Evolutionary conservation across 305 asterid species (phyloP), one percentile per base, ranked within the genome.

Genomic region (Coffea humblotiana): DNA sequence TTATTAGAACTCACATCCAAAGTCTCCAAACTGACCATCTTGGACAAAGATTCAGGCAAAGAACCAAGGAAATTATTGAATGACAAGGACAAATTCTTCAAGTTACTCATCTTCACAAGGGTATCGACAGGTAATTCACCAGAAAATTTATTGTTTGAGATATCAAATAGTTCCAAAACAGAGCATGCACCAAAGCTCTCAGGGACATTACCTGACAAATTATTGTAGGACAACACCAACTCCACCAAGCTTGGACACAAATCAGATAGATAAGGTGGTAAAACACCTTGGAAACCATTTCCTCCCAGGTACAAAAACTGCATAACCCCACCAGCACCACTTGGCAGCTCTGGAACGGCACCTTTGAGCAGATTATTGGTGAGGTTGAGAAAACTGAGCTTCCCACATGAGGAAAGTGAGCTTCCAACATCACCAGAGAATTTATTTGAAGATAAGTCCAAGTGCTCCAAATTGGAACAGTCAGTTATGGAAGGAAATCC

Each of bases 1-100:
- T 85, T 91, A 80, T 95, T 95, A 71, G 99, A 92, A 79, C 98
- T 92, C 92, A 92, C 87, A 87, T 95, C 99, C 81, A 95, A 84
- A 54, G 83, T 84, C 88, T 92, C 97, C 85, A 95, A 84, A 72
- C 72, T 75, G 45, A 75, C 88, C 85, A 91, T 56, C 40, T 85
- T 83, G 11, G 96, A 91, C 73, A 93, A 74, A 43, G 97, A 91
- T 73, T 91, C 95, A 27, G 99, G 86, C 82, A 95, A 81, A 18
- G 18, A 78, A 79, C 99, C 99, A 64, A 67, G 79, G 72, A 95
- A 95, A 49, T 85, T 83, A 82, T 95, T 95, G 90, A 89, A 91
- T 71, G 98, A 91, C 78, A 95, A 54, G 52, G 75, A 82, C 84
- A 95, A 64, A 66, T 71, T 77, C 89, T 86, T 95, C 94, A 93